Conservation (phyloP, 2,329 filamentous ascomycete genomes). For the Penicillium frequentans region DNA sequence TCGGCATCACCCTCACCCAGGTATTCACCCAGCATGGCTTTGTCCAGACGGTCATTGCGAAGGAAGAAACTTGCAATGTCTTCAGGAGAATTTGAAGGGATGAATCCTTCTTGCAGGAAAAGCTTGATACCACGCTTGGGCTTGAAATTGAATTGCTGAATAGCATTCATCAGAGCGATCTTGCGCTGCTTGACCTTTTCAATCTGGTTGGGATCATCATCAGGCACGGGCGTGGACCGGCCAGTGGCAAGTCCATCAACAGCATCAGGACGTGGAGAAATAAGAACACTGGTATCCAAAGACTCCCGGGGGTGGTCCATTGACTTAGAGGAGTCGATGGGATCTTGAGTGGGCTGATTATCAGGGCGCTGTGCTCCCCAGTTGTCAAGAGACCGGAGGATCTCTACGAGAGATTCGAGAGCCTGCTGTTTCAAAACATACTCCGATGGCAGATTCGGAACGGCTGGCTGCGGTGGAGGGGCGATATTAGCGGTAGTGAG, state of each 20-base stretch:
- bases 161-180: conserved; percentile 84
- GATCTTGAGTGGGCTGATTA: conserved; percentile 51
- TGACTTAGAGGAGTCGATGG: conserved; percentile 48
- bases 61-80: conserved; percentile 85
- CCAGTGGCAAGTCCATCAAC: conserved; percentile 48
- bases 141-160: conserved; percentile 95
- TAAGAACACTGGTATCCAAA: conserved; percentile 64
- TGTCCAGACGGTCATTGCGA: conserved; percentile 80
- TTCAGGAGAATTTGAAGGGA: conserved; percentile 71
- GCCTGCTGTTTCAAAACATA: conserved; percentile 89
- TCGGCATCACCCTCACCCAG: conserved; percentile 89
- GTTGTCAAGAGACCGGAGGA: conserved; percentile 83
- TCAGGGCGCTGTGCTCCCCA: conserved; percentile 75
- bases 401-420: conserved; percentile 83
- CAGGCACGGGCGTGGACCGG: conserved; percentile 66
- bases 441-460: conserved; percentile 75
- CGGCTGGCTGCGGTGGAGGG: conserved; percentile 47
- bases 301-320: conserved; percentile 67
- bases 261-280: conserved; percentile 60
- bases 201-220: conserved; percentile 92
- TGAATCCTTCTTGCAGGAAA: conserved; percentile 82
- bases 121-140: conserved; percentile 90
- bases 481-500: conserved; percentile 76
- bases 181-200: conserved; percentile 94
- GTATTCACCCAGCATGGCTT: conserved; percentile 89